Evolutionary conservation across 305 asterid species (phyloP), one percentile per base, ranked within the genome.

Genomic region (Stenogyne calaminthoides): DNA sequence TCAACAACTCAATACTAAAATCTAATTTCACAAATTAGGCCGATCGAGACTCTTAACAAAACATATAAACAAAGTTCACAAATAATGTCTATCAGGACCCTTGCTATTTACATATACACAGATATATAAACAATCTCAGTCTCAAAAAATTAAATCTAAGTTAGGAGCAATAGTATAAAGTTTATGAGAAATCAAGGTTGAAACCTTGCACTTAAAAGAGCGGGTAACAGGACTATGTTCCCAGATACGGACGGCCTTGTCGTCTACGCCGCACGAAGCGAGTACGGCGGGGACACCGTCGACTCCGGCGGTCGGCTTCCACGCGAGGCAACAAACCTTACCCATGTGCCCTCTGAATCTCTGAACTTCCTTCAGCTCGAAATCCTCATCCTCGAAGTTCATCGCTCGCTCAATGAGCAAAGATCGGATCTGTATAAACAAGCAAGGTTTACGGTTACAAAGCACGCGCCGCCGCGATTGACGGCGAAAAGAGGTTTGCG

Each of bases 241-340:
- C 99, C 99, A 94, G 34, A 94, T 88, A 59, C 99, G 92, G 56
- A 90, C 87, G 34, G 97, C 85, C 74, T 90, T 91, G 72, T 94
- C 99, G 74, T 94, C 99, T 29, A 96, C 97, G 73, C 97, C 87
- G 76, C 97, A 91, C 32, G 98, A 94, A 62, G 98, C 96, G 25
- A 94, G 83, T 1, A 88, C 93, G 18, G 97, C 86, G 9, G 97
- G 93, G 37, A 81, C 82, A 39, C 97, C 95, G 78, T n/a, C n/a
- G 61, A 55, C 73, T 34, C 95, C 95, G 74, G 99, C 77, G 54
- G 84, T 81, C 61, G 97, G 97, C 72, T 88, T 91, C 97, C 97
- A 94, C 36, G 96, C 83, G 64, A 94, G 86, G 75, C 82, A 52
- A 97, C 97, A 94, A 81, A 91, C 97, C 88, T 84, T 86, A 76